A percentile compares a stretch with the other conserved stretches of the same genome.
phyloP scores from a whole-genome alignment of 192 early-diverging fungal species.

The Coemansia sp. region DNA sequence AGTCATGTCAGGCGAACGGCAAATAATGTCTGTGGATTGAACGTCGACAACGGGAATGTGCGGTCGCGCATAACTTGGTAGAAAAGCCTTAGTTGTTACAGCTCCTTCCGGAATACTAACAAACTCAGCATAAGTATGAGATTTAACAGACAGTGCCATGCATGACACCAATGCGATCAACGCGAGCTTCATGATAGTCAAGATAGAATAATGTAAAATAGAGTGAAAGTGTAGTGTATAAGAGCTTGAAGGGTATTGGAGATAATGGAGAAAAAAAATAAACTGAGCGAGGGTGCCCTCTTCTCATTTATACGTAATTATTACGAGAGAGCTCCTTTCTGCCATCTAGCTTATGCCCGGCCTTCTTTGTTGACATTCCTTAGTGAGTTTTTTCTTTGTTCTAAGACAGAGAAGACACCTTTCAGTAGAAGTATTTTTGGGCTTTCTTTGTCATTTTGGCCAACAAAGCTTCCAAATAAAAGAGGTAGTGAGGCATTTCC shows the following conservation, averaged over 20 bases:
- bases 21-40: not conserved
- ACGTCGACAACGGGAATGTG: not conserved
- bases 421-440: not conserved
- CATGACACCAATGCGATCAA: not conserved
- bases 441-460: not conserved
- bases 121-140: not conserved
- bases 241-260: not conserved
- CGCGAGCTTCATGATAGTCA: not conserved
- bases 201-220: not conserved
- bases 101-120: not conserved
- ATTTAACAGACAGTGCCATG: not conserved
- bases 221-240: not conserved
- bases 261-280: not conserved
- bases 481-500: not conserved
- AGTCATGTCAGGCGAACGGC: not conserved
- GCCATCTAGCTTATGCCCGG: not conserved
- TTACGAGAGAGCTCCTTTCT: not conserved
- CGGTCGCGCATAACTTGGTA: no score
- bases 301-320: not conserved
- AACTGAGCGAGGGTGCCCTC: not conserved
- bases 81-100: not conserved
- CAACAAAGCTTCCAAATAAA: not conserved
- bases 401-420: not conserved
- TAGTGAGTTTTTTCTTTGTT: not conserved
- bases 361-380: not conserved